Base-by-base conservation (phyloP, 2,329 filamentous ascomycete genomes). In the Pseudocercospora fuligena region DNA sequence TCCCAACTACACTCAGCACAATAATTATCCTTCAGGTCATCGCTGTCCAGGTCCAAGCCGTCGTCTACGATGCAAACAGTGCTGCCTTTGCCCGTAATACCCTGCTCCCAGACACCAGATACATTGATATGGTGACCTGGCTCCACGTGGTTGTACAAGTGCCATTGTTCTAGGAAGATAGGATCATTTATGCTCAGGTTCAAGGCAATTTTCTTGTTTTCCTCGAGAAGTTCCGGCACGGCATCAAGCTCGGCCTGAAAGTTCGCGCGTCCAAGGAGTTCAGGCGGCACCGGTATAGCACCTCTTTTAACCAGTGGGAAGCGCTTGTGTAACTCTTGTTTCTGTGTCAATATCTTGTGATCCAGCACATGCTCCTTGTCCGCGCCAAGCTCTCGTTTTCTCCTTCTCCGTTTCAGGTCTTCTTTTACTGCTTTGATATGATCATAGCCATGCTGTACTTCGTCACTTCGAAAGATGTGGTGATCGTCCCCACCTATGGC, bases 51-150 rank as follows among this genome's bases (percentile, higher is more conserved):
- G 76, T 99, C 95, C 71, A 99, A 80, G 0, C 95, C 95, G 80
- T 99, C 95, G 75, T 99, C 95, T 3, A 99, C 92, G 72, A 99
- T 95, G 63, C 94, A 94, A 1, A 97, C 93, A 0, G 92, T 97
- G 19, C 91, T 87, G 68, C 94, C 94, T 74, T 92, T 88, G 62
- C 95, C 95, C 0, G 94, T 98, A 65, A 97, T 90, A 4, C 94
- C 94, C 73, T 95, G 88, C 73, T 92, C 78, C 95, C 95, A 99
- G 5, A 98, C 86, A 12, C 90, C 93, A 0, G 93, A 97, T n/a
- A 98, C 93, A 75, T 99, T 99, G 75, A 99, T 87, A 78, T 99
- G 95, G 80, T 98, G 92, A 5, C 94, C 94, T 0, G 88, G 77
- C 73, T 97, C 89, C 5, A 91, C 78, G 0, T 91, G 85, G 77